Conservation (phyloP, 352 stramenopile genomes). For the Globisporangium spiculum region DNA sequence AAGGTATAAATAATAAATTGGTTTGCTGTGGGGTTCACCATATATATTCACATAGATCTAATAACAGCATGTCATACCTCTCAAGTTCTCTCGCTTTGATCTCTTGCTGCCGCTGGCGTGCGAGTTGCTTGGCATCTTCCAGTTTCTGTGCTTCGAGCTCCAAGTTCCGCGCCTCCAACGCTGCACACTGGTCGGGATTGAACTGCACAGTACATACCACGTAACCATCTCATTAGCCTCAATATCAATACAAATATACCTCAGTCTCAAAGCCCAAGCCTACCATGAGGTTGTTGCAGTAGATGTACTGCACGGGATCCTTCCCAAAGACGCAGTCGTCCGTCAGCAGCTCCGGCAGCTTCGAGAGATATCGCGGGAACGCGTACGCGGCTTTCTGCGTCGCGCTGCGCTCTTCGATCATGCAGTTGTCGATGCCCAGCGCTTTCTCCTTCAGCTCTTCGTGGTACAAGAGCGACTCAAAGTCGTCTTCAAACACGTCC, state of each 20-base stretch:
- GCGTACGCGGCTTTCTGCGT: constrained; percentile 27
- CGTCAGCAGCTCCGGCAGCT: constrained; percentile 53
- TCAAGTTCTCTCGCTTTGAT: constrained; percentile 9
- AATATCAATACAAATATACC: background rate
- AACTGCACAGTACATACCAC: background rate
- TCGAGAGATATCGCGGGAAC: constrained; percentile 57
- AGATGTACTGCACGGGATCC: constrained; percentile 64
- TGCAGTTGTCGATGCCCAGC: constrained; percentile 42
- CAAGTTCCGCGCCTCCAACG: constrained; percentile 8
- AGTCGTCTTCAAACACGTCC: constrained; percentile 76
- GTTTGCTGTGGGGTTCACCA: background rate
- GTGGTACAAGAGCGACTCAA: constrained; percentile 57
- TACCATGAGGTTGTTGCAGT: constrained; percentile 79
- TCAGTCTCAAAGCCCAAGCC: background rate
- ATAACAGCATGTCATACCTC: constrained; percentile 11
- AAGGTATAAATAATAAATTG: background rate
- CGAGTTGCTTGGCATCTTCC: constrained; percentile 6
- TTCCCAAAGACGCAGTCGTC: constrained; percentile 61
- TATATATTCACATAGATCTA: constrained; percentile 5
- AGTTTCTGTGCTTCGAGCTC: constrained; percentile 21
- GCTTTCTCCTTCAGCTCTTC: constrained; percentile 44
- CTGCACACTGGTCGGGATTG: constrained; percentile 1
- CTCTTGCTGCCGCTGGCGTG: constrained; percentile 4
- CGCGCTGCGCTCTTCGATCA: constrained; percentile 48
- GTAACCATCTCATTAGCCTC: background rate